phyloP scores from a whole-genome alignment of 768 basidiomycete genomes.

The Coprinellus micaceus region DNA sequence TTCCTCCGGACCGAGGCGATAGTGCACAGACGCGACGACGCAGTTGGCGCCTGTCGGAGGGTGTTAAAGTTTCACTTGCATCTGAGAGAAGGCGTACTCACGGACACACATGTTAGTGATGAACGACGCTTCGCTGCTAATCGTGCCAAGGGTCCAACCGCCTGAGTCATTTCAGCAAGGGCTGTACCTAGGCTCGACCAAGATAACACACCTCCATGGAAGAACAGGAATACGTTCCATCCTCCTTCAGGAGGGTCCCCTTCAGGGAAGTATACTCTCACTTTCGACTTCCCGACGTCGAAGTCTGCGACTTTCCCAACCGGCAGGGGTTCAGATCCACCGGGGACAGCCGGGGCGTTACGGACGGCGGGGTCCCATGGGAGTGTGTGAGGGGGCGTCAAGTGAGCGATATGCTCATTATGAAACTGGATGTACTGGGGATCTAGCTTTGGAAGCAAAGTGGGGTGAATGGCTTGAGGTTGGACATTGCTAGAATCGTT shows the following conservation, averaged over 20 bases:
- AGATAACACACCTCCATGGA: conserved; percentile 59
- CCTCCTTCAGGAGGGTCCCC: conserved; percentile 47
- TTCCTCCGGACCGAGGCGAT: conserved; percentile 68
- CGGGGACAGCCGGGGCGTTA: conserved; percentile 48
- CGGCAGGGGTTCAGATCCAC: conserved; percentile 50
- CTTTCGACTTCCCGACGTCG: conserved; percentile 45
- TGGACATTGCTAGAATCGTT: background rate
- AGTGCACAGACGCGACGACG: conserved; percentile 65
- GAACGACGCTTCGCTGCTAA: conserved; percentile 57
- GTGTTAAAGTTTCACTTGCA: background rate
- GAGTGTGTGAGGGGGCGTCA: conserved; percentile 49
- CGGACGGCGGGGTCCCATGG: conserved; percentile 63
- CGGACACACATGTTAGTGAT: conserved; percentile 57
- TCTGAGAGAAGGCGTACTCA: conserved; percentile 23
- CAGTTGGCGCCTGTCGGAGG: conserved; percentile 47
- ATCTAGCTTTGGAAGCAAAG: conserved; percentile 54
- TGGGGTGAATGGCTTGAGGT: conserved; percentile 58
- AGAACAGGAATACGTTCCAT: conserved; percentile 73
- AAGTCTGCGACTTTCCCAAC: conserved; percentile 57
- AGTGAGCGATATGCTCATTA: conserved; percentile 42
- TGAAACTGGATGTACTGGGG: conserved; percentile 67
- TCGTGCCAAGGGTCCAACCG: conserved; percentile 74
- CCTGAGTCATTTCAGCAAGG: conserved; percentile 35
- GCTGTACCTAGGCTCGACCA: background rate
- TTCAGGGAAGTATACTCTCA: conserved; percentile 64